phyloP scores from a whole-genome alignment of 129 eudicot species.

The Oenanthe sinensis region DNA sequence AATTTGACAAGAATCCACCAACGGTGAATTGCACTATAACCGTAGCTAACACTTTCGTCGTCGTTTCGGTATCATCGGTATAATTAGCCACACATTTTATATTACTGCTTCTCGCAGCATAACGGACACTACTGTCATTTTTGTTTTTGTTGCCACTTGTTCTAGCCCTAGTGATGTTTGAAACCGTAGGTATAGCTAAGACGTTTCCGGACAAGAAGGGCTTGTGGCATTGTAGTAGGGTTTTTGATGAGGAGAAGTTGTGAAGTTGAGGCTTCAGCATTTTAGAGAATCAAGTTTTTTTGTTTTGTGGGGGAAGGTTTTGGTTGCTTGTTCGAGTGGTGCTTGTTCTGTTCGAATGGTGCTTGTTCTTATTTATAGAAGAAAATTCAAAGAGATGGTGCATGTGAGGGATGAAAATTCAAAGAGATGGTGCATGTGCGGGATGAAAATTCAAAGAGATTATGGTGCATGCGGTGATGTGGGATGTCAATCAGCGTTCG shows the following conservation, averaged over 20 bases:
- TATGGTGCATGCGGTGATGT: no score
- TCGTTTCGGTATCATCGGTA: not conserved
- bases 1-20: not conserved
- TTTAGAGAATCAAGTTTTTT: not conserved
- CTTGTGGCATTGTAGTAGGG: conserved; percentile 7
- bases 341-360: not conserved
- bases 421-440: not conserved
- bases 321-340: not conserved
- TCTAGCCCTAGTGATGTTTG: not conserved
- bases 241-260: not conserved
- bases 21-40: not conserved
- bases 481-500: no score
- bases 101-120: not conserved
- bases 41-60: not conserved
- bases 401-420: no score
- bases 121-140: not conserved
- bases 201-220: not conserved
- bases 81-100: not conserved
- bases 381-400: not conserved
- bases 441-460: no score
- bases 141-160: not conserved
- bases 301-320: no score
- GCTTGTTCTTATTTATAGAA: not conserved
- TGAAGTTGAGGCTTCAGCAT: conserved; percentile 5
- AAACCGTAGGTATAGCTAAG: not conserved